Evolutionary conservation across 768 basidiomycete genomes (phyloP), one percentile per base, ranked within the genome.

Genomic region (Termitomyces sp.): DNA sequence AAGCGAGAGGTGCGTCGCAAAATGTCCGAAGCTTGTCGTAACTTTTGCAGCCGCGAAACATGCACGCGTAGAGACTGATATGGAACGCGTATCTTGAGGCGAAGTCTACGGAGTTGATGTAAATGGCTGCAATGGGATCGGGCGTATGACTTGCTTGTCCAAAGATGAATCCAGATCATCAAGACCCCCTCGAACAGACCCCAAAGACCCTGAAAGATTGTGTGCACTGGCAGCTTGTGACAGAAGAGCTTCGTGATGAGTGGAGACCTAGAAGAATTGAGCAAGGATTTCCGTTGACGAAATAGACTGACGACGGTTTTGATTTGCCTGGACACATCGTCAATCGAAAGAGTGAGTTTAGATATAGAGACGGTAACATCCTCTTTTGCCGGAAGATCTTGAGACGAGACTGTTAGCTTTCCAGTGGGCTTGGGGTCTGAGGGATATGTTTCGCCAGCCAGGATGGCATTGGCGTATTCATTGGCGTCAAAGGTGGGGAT

Each of bases 251-350:
- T 92, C 87, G 62, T 95, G 93, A 70, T 95, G 90, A 33, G 79
- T 76, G 33, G 88, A 86, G 52, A 95, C 90, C 91, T 94, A 58
- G 55, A 54, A 54, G 51, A 49, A 57, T 47, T 62, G 36, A 51
- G 55, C 47, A 29, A 39, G 22, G 47, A 52, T 42, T 22, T 22
- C 26, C 22, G 42, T 29, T 22, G 39, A 34, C 22, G 53, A n/a
- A 57, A 48, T 18, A 55, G 7, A 74, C 87, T 62, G 58, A 95
- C 94, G 71, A 96, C 77, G 48, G 77, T 79, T 72, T 90, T 90
- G 52, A 98, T 87, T 71, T 98, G 93, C 69, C 88, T 92, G 28
- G 88, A 86, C 20, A 96, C 86, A 70, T 98, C 94, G 41, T 98
- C 96, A 58, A 98, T 88, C 0, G 87, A 90, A 66, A 86, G 82